Base-by-base conservation (phyloP, 441 rosid genomes). In the Jatropha podagrica region DNA sequence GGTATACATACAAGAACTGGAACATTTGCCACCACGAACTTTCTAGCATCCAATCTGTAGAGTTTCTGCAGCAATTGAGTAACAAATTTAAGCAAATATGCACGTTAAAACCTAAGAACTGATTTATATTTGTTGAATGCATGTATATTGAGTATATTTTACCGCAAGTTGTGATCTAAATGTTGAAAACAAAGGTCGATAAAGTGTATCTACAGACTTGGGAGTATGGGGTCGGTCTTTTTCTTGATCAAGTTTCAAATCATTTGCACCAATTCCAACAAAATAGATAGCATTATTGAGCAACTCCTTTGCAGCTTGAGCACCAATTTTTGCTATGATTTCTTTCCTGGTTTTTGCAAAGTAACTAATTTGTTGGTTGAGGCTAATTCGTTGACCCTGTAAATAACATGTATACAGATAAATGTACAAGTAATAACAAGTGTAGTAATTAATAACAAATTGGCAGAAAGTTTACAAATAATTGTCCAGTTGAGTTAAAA, bases 111-210 rank as follows among this genome's bases (percentile, higher is more conserved):
- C 46, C 0, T 42, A 42, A 42, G 46, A 42, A 42, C 9, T 8
- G 46, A 42, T 42, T 42, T 42, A 42, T 11, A 51, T 10, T 12
- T 32, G 32, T 32, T 2, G 32, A 32, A 32, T 32, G 32, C 32
- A 32, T 32, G 32, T 32, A 32, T 32, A 32, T 32, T 32, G 32
- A 32, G 32, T 32, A 32, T 49, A 68, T 65, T 38, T 38, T 77
- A 83, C 86, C 44, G n/a, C 32, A 58, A 83, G 82, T 70, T 80
- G 86, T 11, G 58, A 60, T 44, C 74, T 73, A 38, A 72, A 73
- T 49, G 26, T 61, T n/a, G 81, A 73, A 18, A 72, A 77, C 68
- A 80, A 9, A 55, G 14, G 49, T n/a, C 72, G 65, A 4, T 71
- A 20, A 15, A 64, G 72, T 5, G 68, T 60, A 41, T 42, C 81